These are phyloP conservation scores for Puccinia novopanici DNA, from an alignment of 1,284 basidiomycete genomes.

Conservation along the genomic window DNA sequence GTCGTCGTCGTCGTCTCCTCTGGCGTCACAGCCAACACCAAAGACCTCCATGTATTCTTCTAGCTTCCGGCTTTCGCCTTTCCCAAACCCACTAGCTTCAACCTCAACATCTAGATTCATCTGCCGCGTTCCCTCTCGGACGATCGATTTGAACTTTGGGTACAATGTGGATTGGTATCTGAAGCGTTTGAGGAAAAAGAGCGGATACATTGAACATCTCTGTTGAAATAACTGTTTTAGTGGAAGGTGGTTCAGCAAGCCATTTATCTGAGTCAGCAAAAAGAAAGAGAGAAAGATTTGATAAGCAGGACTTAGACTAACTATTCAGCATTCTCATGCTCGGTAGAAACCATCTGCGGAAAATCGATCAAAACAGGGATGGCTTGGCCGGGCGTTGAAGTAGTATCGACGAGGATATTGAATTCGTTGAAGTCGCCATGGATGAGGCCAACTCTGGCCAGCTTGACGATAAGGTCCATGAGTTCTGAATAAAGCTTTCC, in stretches of 20 bases:
- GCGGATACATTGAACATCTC: slow-evolving; percentile 94
- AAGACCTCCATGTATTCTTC: slow-evolving; percentile 66
- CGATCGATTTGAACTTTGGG: slow-evolving; percentile 68
- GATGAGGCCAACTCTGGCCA: slow-evolving; percentile 88
- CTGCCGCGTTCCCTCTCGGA: slow-evolving; percentile 55
- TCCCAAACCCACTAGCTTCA: slow-evolving; percentile 84
- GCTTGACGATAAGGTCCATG: slow-evolving; percentile 94
- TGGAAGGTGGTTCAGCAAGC: slow-evolving; percentile 2
- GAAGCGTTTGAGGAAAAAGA: slow-evolving; percentile 90
- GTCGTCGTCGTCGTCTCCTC: slow-evolving; percentile 60
- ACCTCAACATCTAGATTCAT: slow-evolving; percentile 84
- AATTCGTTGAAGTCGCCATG: slow-evolving; percentile 99
- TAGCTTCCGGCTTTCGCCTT: slow-evolving; percentile 75
- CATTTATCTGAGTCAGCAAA: background rate
- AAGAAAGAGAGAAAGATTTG: slow-evolving; percentile 44
- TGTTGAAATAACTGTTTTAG: slow-evolving; percentile 86
- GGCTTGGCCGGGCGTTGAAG: slow-evolving; percentile 64
- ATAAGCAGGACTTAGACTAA: slow-evolving; percentile 63
- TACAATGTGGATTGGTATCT: slow-evolving; percentile 86
- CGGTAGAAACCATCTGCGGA: slow-evolving; percentile 97
- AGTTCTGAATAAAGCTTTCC: slow-evolving; percentile 85
- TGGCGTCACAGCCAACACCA: slow-evolving; percentile 58
- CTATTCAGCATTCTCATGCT: slow-evolving; percentile 96
- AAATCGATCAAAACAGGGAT: slow-evolving; percentile 96
- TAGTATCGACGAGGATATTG: slow-evolving; percentile 79